Conservation (phyloP, 78 protist species). For the Chrysochromulina parva region DNA sequence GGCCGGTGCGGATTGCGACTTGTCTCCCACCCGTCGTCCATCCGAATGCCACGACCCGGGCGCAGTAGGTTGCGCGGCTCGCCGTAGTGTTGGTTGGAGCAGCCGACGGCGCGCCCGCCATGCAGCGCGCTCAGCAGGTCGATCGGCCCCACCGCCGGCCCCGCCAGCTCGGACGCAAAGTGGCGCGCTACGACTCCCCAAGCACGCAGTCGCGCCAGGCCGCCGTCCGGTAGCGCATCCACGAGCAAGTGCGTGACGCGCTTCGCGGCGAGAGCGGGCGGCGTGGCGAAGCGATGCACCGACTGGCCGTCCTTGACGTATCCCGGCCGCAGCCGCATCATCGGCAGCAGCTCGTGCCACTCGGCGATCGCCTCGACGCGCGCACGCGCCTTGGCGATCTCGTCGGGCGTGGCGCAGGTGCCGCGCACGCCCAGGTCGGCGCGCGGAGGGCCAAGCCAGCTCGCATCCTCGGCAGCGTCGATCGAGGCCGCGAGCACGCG, state of each 20-base stretch:
- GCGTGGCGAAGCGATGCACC: constrained; percentile 6
- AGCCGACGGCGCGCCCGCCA: constrained; percentile 34
- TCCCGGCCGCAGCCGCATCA: constrained; percentile 14
- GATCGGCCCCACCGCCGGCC: neutral
- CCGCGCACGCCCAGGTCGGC: constrained; percentile 15
- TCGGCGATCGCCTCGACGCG: neutral
- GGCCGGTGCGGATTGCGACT: constrained; percentile 56
- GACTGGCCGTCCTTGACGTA: constrained; percentile 8
- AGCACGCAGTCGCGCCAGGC: constrained; percentile 72
- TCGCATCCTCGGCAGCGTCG: neutral
- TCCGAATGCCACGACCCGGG: constrained; percentile 73
- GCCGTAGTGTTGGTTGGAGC: constrained; percentile 74
- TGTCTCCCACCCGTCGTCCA: constrained; percentile 87
- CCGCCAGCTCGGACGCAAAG: neutral
- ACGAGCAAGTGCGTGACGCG: constrained; percentile 73
- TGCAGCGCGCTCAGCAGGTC: neutral
- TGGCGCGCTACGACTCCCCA: neutral
- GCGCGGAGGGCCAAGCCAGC: neutral
- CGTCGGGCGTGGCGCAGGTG: neutral
- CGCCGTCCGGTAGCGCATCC: constrained; percentile 78
- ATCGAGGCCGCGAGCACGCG: constrained; percentile 54
- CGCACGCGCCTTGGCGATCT: constrained; percentile 2
- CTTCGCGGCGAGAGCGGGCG: neutral
- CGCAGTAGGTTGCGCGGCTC: constrained; percentile 68
- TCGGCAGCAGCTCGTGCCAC: constrained; percentile 26